Evolutionary conservation across 345 rosid species (phyloP), one percentile per base, ranked within the genome.

Genomic region (Populus simonii): DNA sequence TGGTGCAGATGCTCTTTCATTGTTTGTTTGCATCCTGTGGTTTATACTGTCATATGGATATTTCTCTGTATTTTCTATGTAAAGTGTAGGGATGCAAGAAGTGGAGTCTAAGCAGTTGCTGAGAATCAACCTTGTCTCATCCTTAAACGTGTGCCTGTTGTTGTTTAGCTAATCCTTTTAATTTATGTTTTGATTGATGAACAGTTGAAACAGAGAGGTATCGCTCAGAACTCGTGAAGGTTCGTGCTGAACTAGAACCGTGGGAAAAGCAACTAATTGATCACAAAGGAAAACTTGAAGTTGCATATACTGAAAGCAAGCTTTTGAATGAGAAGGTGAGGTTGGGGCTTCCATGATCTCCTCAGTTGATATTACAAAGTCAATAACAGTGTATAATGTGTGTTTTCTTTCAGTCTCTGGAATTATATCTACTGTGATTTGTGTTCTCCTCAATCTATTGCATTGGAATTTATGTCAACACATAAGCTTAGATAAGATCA

Each of bases 201-300:
- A 61, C 92, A 96, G 98, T 82, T 87, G 97, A 96, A 87, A 87
- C 96, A 74, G 98, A 96, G 89, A 85, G 71, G 82, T 85, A 88
- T 80, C 92, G 91, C 82, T 84, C 93, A 74, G 90, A 96, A 87
- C 97, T 96, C 79, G 86, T 81, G 38, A 90, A 84, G 65, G 88
- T 96, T 75, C 97, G 99, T 22, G 86, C 93, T 70, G 93, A 96
- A 75, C 75, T 96, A 82, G 94, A 96, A 84, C 99, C 99, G 41
- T 96, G 99, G 98, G 98, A 96, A 70, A 86, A 86, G 61, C 91
- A 92, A 79, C 71, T 93, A 83, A 93, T 93, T 82, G 92, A 85
- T 83, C 98, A 89, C 88, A 93, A 79, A 88, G 99, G 99, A 74
- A 89, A 90, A 79, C 89, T 91, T 85, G 98, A 92, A 74, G 98